Evolutionary conservation across 2,329 filamentous ascomycete genomes (phyloP).

Genomic region (Hymenoscyphus scutula): DNA sequence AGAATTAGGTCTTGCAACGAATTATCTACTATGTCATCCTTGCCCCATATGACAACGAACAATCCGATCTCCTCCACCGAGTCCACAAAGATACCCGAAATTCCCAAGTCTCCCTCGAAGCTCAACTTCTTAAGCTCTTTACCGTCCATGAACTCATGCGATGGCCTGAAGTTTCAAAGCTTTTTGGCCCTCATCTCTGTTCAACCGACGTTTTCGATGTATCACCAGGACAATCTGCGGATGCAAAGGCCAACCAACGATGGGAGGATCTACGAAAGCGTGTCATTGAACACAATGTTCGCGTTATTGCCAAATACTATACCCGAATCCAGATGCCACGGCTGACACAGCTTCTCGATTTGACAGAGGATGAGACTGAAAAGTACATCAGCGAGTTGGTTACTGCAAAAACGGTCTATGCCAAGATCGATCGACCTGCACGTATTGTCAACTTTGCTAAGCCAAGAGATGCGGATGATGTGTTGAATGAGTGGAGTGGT

Average conservation of each 20-base stretch:
- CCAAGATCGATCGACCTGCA: constrained; percentile 93
- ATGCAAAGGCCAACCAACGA: constrained; percentile 78
- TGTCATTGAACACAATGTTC: constrained; percentile 98
- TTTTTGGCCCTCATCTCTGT: constrained; percentile 85
- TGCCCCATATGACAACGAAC: constrained; percentile 96
- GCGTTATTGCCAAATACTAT: constrained; percentile 97
- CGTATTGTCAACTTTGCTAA: constrained; percentile 92
- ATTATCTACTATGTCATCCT: constrained; percentile 98
- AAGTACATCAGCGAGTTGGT: constrained; percentile 98
- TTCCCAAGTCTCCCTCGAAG: constrained; percentile 72
- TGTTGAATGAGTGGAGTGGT: constrained; percentile 96
- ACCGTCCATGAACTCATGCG: constrained; percentile 96
- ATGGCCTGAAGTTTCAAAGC: constrained; percentile 89
- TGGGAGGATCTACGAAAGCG: constrained; percentile 97
- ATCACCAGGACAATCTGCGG: constrained; percentile 59
- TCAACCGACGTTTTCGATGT: constrained; percentile 86
- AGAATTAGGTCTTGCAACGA: constrained; percentile 75
- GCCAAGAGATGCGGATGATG: constrained; percentile 90
- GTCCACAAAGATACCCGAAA: constrained; percentile 84
- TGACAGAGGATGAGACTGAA: constrained; percentile 94
- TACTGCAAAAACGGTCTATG: constrained; percentile 95
- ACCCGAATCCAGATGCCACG: constrained; percentile 93
- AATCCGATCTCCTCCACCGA: constrained; percentile 93
- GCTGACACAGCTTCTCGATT: constrained; percentile 84
- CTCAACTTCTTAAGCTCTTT: constrained; percentile 87